These are phyloP conservation scores for Fusarium odoratissimum DNA, from an alignment of 2,329 filamentous ascomycete genomes.

Conservation along the genomic window DNA sequence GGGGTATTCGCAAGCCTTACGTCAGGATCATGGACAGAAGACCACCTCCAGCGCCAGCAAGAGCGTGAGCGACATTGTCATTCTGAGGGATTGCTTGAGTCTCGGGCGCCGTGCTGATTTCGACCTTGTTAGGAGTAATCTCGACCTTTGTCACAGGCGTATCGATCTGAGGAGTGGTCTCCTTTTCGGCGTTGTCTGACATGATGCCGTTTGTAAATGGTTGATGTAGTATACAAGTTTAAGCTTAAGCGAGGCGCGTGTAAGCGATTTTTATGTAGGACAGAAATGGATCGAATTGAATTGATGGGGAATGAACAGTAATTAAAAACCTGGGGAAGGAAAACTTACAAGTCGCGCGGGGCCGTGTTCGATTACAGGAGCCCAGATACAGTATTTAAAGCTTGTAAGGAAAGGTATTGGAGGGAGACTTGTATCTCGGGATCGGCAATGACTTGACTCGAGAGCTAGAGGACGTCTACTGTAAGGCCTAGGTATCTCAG, in stretches of 20 bases:
- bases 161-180: conserved; percentile 36
- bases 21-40: conserved; percentile 96
- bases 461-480: conserved; percentile 1
- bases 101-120: conserved; percentile 61
- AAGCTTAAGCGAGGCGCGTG: conserved; percentile 20
- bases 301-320: conserved; percentile 17
- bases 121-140: conserved; percentile 31
- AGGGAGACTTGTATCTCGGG: conserved; percentile 17
- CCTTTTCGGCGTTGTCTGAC: conserved; percentile 39
- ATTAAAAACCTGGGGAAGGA: conserved; percentile 31
- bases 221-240: conserved; percentile 1
- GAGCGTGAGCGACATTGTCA: conserved; percentile 95
- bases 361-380: conserved; percentile 29
- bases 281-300: conserved; percentile 6
- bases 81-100: conserved; percentile 75
- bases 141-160: conserved; percentile 34
- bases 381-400: conserved; percentile 19
- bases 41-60: conserved; percentile 92
- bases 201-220: conserved; percentile 16
- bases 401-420: conserved; percentile 2
- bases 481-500: not conserved
- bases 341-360: conserved; percentile 24
- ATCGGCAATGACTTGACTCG: conserved; percentile 30
- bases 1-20: conserved; percentile 58
- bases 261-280: conserved; percentile 4